phyloP scores from a whole-genome alignment of 164 flowering plant genomes.

The Taxillus chinensis region DNA sequence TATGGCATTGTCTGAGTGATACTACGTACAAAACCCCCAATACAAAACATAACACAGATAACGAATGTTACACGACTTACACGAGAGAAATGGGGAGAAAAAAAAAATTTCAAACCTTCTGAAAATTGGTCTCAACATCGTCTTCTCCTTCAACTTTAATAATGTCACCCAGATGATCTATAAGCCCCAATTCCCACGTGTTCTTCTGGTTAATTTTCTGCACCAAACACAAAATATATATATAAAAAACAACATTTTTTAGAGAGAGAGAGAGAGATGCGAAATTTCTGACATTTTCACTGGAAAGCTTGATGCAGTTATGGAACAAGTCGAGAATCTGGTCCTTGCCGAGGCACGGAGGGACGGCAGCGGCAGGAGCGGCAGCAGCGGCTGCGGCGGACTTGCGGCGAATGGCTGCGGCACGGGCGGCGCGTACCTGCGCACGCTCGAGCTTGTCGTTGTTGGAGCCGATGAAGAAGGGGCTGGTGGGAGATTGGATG shows the following conservation, averaged over 20 bases:
- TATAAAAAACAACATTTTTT: neutral
- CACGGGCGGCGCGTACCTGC: conserved; percentile 89
- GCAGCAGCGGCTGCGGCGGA: conserved; percentile 16
- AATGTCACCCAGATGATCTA: conserved; percentile 79
- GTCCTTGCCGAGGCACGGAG: conserved; percentile 40
- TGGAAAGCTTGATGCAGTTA: conserved; percentile 92
- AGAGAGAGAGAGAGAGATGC: neutral
- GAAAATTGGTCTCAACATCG: conserved; percentile 81
- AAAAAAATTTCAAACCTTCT: conserved; percentile 49
- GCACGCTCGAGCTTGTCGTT: conserved; percentile 86
- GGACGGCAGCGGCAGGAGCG: conserved; percentile 12
- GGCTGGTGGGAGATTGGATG: conserved; percentile 59
- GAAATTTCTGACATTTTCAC: conserved; percentile 64
- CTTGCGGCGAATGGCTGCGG: conserved; percentile 69
- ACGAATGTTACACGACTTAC: no score
- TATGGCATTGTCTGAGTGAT: no score
- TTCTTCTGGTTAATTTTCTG: conserved; percentile 98
- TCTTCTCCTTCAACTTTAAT: conserved; percentile 69
- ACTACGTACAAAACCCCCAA: no score
- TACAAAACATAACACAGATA: no score
- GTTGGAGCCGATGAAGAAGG: conserved; percentile 71
- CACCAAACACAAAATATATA: conserved; percentile 2
- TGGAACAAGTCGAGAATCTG: conserved; percentile 75
- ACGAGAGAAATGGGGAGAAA: neutral
- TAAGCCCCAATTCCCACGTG: conserved; percentile 86